Evolutionary conservation across 306 rosid species (phyloP).

Genomic region (Glycyrrhiza uralensis): DNA sequence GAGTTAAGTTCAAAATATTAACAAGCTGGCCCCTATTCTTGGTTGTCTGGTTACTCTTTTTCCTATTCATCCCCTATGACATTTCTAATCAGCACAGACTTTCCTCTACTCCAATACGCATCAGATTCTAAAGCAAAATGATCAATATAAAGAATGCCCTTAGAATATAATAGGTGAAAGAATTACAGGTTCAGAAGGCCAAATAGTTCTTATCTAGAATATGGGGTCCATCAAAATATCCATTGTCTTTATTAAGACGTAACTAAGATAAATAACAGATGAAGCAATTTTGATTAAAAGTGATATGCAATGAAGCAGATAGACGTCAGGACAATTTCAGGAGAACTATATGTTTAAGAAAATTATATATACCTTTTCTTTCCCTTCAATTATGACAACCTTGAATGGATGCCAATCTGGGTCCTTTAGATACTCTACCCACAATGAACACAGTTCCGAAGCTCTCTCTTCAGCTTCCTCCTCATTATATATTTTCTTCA

Average conservation of each 20-base stretch:
- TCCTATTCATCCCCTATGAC: too few relatives aligned
- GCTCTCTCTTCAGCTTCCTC: conserved; percentile 86
- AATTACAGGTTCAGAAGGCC: conserved; percentile 12
- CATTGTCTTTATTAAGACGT: not conserved
- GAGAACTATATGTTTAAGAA: conserved; percentile 15
- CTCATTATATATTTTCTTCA: conserved; percentile 69
- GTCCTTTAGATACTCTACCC: conserved; percentile 92
- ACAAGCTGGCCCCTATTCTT: not conserved
- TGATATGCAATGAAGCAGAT: not conserved
- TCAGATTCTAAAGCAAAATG: not conserved
- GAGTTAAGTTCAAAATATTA: not conserved
- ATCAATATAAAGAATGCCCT: not conserved
- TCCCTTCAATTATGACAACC: conserved; percentile 43
- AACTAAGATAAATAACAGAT: conserved; percentile 18
- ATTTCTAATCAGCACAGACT: not conserved
- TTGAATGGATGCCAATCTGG: conserved; percentile 96
- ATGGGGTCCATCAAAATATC: conserved; percentile 5
- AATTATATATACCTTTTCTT: conserved; percentile 45
- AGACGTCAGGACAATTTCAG: conserved; percentile 4
- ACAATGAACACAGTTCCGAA: conserved; percentile 75
- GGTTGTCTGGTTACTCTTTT: too few relatives aligned
- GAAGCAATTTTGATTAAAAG: conserved; percentile 8
- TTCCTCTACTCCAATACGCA: not conserved
- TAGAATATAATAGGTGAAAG: not conserved
- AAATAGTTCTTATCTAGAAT: not conserved